phyloP scores from a whole-genome alignment of 495 filamentous ascomycete genomes.

The Evansstolkia leycettana region DNA sequence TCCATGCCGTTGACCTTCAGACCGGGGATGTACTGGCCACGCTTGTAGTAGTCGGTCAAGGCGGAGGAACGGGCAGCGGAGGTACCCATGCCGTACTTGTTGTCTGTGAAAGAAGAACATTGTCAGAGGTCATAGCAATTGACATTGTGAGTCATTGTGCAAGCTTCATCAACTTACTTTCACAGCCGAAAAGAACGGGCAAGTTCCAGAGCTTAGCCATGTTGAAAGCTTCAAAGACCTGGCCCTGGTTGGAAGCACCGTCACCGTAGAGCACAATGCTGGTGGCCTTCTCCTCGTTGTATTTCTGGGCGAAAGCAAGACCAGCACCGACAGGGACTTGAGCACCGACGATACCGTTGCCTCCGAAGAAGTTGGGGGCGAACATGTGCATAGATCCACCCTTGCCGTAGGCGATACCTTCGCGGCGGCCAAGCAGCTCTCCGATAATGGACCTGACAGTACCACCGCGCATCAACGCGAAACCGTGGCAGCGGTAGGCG shows the following conservation, averaged over 20 bases:
- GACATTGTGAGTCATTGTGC: no score
- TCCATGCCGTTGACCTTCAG: slow-evolving; percentile 99
- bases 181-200: slow-evolving; percentile 89
- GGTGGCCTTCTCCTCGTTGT: slow-evolving; percentile 70
- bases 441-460: slow-evolving; percentile 90
- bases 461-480: slow-evolving; percentile 90
- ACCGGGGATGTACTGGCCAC: slow-evolving; percentile 98
- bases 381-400: slow-evolving; percentile 99
- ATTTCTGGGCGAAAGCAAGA: slow-evolving; percentile 93
- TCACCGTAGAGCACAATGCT: slow-evolving; percentile 91
- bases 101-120: slow-evolving; percentile 48
- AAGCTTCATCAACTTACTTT: slow-evolving; percentile 53
- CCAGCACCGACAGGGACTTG: slow-evolving; percentile 97
- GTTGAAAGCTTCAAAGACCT: slow-evolving; percentile 99
- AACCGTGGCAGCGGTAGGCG: slow-evolving; percentile 97
- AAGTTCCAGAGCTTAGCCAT: slow-evolving; percentile 99
- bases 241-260: slow-evolving; percentile 95
- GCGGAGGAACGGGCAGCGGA: slow-evolving; percentile 88
- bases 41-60: slow-evolving; percentile 99
- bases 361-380: slow-evolving; percentile 92
- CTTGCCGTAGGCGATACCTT: slow-evolving; percentile 97
- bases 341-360: slow-evolving; percentile 97
- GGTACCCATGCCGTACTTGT: slow-evolving; percentile 99
- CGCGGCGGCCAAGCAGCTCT: slow-evolving; percentile 85
- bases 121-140: no score